phyloP scores from a whole-genome alignment of 164 flowering plant species.

The Sedum album region DNA sequence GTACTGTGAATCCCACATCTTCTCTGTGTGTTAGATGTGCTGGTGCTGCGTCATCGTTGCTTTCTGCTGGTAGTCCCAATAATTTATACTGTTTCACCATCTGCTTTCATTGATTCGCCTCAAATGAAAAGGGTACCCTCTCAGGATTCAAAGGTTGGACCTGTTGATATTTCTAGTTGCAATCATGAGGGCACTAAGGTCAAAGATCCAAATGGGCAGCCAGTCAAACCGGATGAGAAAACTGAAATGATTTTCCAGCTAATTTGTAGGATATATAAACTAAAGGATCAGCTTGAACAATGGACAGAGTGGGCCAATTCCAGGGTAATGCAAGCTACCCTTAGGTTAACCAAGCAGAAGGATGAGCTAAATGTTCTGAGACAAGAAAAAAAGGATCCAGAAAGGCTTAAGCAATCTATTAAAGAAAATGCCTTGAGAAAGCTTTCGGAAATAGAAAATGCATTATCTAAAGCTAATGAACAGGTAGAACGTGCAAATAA shows the following conservation, averaged over 20 bases:
- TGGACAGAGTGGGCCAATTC: slow-evolving; percentile 96
- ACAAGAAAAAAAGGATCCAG: slow-evolving; percentile 88
- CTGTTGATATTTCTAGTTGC: slow-evolving; percentile 13
- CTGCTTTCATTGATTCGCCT: slow-evolving; percentile 62
- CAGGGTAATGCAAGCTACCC: slow-evolving; percentile 88
- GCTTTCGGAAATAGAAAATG: slow-evolving; percentile 76
- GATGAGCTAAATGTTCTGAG: slow-evolving; percentile 75
- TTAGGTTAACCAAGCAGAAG: slow-evolving; percentile 72
- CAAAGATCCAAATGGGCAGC: slow-evolving; percentile 32
- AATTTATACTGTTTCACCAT: slow-evolving; percentile 35
- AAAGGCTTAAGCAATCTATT: slow-evolving; percentile 47
- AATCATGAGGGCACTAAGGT: slow-evolving; percentile 33
- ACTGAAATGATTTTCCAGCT: slow-evolving; percentile 67
- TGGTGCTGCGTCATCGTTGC: slow-evolving; percentile 15
- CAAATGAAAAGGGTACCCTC: not conserved
- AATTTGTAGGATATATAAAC: slow-evolving; percentile 40
- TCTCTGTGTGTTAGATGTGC: slow-evolving; percentile 16
- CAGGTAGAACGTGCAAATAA: slow-evolving; percentile 61
- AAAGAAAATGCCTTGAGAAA: slow-evolving; percentile 81
- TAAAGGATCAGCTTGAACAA: slow-evolving; percentile 68
- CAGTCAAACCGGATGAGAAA: slow-evolving; percentile 48
- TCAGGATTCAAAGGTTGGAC: not conserved
- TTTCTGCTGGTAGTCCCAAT: slow-evolving; percentile 18
- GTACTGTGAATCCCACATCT: slow-evolving; percentile 13
- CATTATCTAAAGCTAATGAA: slow-evolving; percentile 54